These are phyloP conservation scores for Salvia rosmarinus DNA, from an alignment of 257 asterid genomes.

Conservation along the genomic window DNA sequence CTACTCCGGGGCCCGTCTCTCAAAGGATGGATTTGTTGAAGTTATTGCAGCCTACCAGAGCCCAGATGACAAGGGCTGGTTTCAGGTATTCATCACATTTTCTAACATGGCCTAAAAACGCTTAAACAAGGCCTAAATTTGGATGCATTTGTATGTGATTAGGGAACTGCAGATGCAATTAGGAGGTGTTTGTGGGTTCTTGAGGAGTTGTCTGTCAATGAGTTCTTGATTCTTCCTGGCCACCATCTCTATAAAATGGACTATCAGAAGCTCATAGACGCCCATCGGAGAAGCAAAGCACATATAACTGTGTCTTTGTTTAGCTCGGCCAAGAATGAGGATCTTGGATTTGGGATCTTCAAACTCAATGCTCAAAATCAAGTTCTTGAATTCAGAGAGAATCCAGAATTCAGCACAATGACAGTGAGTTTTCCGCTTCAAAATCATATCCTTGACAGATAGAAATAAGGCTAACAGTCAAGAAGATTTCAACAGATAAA, in stretches of 20 bases:
- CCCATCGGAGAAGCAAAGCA: conserved; percentile 49
- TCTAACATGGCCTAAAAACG: background rate
- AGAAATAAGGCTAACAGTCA: background rate
- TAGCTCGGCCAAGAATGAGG: conserved; percentile 34
- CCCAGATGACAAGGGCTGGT: conserved; percentile 78
- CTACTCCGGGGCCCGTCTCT: conserved; percentile 59
- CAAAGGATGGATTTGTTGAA: conserved; percentile 69
- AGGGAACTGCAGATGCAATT: conserved; percentile 93
- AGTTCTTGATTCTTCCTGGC: conserved; percentile 83
- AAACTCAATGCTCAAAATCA: conserved; percentile 46
- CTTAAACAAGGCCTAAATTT: background rate
- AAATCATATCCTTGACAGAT: background rate
- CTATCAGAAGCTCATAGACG: conserved; percentile 62
- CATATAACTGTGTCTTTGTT: conserved; percentile 66
- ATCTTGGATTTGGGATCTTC: conserved; percentile 58
- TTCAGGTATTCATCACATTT: conserved; percentile 43
- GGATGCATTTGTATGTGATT: conserved; percentile 12
- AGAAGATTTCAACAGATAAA: conserved; percentile 42
- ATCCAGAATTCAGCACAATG: conserved; percentile 9
- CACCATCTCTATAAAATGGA: conserved; percentile 89
- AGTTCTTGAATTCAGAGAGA: conserved; percentile 54
- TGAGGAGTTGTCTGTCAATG: conserved; percentile 60
- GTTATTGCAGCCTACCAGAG: conserved; percentile 86
- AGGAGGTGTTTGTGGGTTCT: conserved; percentile 80
- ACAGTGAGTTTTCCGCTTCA: conserved; percentile 35